Base-by-base conservation (phyloP, 495 filamentous ascomycete species). In the Aspergillus saccharolyticus region DNA sequence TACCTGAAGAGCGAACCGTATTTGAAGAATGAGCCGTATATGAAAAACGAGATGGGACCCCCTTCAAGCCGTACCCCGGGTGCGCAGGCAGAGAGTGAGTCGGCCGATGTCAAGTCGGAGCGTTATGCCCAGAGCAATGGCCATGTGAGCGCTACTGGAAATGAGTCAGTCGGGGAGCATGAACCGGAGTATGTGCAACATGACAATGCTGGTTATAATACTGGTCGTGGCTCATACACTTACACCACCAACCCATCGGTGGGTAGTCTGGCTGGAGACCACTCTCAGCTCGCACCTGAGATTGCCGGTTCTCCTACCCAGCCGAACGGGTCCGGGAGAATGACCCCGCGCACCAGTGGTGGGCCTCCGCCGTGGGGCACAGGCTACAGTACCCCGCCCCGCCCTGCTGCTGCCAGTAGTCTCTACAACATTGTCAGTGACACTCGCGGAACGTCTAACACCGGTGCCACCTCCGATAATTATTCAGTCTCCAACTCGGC, bases 371-470 rank as follows among this genome's bases (percentile, higher is more conserved):
- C 94, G 69, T 97, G 93, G 80, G 79, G 78, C 3, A 78, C 83
- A 5, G 91, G 90, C 47, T 93, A 89, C 70, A 85, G 77, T 54
- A 95, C 91, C 1, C 89, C 94, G 47, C 94, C 92, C 33, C 84
- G 90, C 24, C 79, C 79, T 10, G 56, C 78, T 16, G 80, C 88
- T 4, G 83, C 89, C 0, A 90, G 89, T 71, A 94, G 86, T 62
- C 76, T 96, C 43, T 96, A 96, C 78, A 94, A 87, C 73, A 85
- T 93, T 46, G 92, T 96, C 70, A 92, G 86, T 65, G 91, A 93
- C 69, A 88, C 91, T 55, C 83, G 90, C 17, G 84, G 82, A 4
- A 77, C 84, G 1, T 74, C 84, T 8, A 69, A 77, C 17, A 93
- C 92, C 61, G 90, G 89, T 6, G 65, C 81, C 1, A 65, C 82